phyloP scores from a whole-genome alignment of 2,329 filamentous ascomycete genomes.

The Cladosporium sp. region DNA sequence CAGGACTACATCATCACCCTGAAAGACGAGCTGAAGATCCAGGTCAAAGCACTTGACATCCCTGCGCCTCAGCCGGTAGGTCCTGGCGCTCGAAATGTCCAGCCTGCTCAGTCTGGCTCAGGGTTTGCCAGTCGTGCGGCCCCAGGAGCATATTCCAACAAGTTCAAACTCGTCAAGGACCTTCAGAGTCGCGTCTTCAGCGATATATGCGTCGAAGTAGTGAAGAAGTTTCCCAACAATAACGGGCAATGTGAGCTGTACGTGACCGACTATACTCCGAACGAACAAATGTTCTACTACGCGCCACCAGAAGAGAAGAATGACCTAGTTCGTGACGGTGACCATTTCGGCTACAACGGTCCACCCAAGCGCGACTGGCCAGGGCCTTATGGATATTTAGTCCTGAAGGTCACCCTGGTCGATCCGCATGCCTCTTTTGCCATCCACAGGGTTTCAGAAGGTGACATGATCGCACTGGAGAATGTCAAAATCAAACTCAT shows the following conservation, averaged over 20 bases:
- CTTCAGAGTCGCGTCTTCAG: slow-evolving; percentile 58
- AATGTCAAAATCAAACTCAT: slow-evolving; percentile 70
- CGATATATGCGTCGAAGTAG: slow-evolving; percentile 71
- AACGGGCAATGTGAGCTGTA: slow-evolving; percentile 61
- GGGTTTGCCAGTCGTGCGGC: background rate
- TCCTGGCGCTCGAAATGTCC: background rate
- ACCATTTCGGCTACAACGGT: slow-evolving; percentile 57
- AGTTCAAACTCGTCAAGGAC: slow-evolving; percentile 42
- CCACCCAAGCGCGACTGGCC: slow-evolving; percentile 56
- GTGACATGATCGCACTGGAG: slow-evolving; percentile 63
- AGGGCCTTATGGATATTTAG: slow-evolving; percentile 72
- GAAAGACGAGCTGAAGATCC: slow-evolving; percentile 20
- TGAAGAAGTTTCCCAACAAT: slow-evolving; percentile 52
- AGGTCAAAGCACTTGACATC: background rate
- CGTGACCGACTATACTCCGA: slow-evolving; percentile 80
- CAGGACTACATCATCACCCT: slow-evolving; percentile 38
- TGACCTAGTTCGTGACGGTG: slow-evolving; percentile 47
- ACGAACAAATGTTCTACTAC: slow-evolving; percentile 64
- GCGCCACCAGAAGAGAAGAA: slow-evolving; percentile 39
- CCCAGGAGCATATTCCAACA: background rate
- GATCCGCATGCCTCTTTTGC: slow-evolving; percentile 65
- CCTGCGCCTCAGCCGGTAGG: background rate
- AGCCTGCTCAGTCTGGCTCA: background rate
- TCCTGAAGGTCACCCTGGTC: slow-evolving; percentile 70
- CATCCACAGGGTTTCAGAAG: slow-evolving; percentile 56